Percentiles rank a stretch among this genome's conserved stretches.
These are phyloP conservation scores for Iris macrosiphon DNA, from an alignment of 106 monocot genomes.

Conservation along the genomic window DNA sequence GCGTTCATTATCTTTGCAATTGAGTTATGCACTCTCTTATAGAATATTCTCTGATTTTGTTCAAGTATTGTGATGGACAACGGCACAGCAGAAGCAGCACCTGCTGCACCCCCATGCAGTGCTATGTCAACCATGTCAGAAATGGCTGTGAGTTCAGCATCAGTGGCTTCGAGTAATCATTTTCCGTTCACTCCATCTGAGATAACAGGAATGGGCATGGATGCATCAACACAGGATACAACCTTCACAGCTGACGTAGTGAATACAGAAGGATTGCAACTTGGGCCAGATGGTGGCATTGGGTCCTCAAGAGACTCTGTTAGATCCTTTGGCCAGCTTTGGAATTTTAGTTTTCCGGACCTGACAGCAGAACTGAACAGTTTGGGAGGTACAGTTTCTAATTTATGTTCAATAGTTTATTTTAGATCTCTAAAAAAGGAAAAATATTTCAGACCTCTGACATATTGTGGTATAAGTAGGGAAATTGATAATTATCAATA, in stretches of 20 bases:
- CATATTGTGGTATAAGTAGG: too few relatives aligned
- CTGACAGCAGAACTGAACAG: constrained; percentile 82
- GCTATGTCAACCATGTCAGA: constrained; percentile 61
- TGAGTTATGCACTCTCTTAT: not conserved
- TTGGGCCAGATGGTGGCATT: constrained; percentile 62
- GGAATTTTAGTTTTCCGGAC: constrained; percentile 94
- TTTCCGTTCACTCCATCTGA: constrained; percentile 82
- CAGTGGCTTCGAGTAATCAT: constrained; percentile 76
- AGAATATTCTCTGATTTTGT: not conserved
- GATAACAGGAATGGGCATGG: constrained; percentile 79
- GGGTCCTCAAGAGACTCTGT: constrained; percentile 71
- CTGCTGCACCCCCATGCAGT: constrained; percentile 28
- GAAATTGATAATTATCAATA: too few relatives aligned
- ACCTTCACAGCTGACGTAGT: constrained; percentile 53
- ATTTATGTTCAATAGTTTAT: too few relatives aligned
- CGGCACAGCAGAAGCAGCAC: constrained; percentile 18
- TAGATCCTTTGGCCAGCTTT: constrained; percentile 65
- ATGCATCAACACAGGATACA: constrained; percentile 56
- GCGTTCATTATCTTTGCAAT: not conserved
- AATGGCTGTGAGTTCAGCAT: constrained; percentile 76
- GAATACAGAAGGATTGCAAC: constrained; percentile 31
- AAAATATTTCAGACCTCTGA: too few relatives aligned
- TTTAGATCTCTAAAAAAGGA: too few relatives aligned
- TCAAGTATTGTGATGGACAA: constrained; percentile 41
- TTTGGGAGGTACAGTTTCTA: constrained; percentile 94